Evolutionary conservation across 2,329 filamentous ascomycete genomes (phyloP).

Genomic region (Calonectria henricotiae): DNA sequence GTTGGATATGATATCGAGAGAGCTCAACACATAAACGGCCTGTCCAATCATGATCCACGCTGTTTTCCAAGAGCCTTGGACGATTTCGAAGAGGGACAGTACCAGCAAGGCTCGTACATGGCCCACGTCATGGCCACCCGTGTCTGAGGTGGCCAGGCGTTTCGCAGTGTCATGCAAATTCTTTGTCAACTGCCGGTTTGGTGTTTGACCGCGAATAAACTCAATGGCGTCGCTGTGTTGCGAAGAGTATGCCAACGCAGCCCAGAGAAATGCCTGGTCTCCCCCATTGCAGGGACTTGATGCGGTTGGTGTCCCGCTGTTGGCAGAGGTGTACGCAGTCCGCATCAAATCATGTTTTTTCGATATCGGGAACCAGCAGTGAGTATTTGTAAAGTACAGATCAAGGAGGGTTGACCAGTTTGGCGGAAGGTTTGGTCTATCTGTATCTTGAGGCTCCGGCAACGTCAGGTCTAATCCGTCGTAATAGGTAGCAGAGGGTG

Average conservation of each 20-base stretch:
- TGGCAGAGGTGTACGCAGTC: conserved; percentile 30
- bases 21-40: conserved; percentile 21
- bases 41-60: conserved; percentile 30
- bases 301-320: background rate
- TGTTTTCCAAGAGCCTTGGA: conserved; percentile 6
- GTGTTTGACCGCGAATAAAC: background rate
- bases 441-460: background rate
- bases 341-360: conserved; percentile 36
- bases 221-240: conserved; percentile 12
- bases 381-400: conserved; percentile 32
- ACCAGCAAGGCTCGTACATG: conserved; percentile 34
- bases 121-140: conserved; percentile 23
- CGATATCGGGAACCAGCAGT: conserved; percentile 38
- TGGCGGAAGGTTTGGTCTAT: background rate
- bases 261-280: conserved; percentile 34
- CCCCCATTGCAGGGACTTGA: background rate
- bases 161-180: background rate
- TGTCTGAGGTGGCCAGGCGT: background rate
- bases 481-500: background rate
- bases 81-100: conserved; percentile 24
- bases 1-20: conserved; percentile 3
- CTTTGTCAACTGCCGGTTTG: background rate
- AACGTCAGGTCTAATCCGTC: background rate
- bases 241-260: conserved; percentile 27
- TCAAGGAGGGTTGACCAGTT: conserved; percentile 35